These are phyloP conservation scores for Odontarrhena argentea DNA, from an alignment of 345 rosid species.

Conservation along the genomic window DNA sequence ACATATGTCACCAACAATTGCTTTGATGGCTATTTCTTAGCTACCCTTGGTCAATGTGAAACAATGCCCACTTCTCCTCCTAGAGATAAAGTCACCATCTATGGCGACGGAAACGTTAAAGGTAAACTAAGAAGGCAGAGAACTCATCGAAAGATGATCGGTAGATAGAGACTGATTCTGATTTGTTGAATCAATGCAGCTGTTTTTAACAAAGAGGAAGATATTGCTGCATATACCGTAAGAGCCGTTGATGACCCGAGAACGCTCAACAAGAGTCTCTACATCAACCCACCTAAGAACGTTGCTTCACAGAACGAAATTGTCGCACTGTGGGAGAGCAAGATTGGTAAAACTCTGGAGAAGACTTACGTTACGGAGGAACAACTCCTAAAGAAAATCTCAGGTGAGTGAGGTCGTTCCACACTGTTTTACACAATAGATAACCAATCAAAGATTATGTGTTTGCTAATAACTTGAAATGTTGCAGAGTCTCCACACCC, in stretches of 20 bases:
- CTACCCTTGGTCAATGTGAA: slow-evolving; percentile 54
- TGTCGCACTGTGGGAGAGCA: slow-evolving; percentile 71
- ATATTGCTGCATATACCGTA: slow-evolving; percentile 55
- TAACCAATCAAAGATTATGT: neutral
- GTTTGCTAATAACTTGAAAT: slow-evolving; percentile 17
- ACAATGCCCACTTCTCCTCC: slow-evolving; percentile 54
- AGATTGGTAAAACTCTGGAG: slow-evolving; percentile 59
- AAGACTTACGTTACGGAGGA: slow-evolving; percentile 58
- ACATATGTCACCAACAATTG: slow-evolving; percentile 51
- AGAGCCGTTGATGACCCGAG: slow-evolving; percentile 60
- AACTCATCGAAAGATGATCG: neutral
- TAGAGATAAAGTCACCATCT: slow-evolving; percentile 55
- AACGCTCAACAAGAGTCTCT: slow-evolving; percentile 60
- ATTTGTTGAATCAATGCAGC: slow-evolving; percentile 35
- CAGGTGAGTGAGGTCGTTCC: slow-evolving; percentile 24
- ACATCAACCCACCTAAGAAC: slow-evolving; percentile 57
- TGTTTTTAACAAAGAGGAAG: slow-evolving; percentile 53
- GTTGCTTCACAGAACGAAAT: slow-evolving; percentile 56
- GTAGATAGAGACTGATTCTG: neutral
- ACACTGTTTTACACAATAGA: neutral
- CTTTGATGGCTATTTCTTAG: slow-evolving; percentile 59
- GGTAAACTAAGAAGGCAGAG: slow-evolving; percentile 38
- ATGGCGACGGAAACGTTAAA: slow-evolving; percentile 66
- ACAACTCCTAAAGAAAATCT: slow-evolving; percentile 44
- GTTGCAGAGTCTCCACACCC: slow-evolving; percentile 37